Conservation (phyloP, 2,329 filamentous ascomycete genomes). For the Fusarium sp. region DNA sequence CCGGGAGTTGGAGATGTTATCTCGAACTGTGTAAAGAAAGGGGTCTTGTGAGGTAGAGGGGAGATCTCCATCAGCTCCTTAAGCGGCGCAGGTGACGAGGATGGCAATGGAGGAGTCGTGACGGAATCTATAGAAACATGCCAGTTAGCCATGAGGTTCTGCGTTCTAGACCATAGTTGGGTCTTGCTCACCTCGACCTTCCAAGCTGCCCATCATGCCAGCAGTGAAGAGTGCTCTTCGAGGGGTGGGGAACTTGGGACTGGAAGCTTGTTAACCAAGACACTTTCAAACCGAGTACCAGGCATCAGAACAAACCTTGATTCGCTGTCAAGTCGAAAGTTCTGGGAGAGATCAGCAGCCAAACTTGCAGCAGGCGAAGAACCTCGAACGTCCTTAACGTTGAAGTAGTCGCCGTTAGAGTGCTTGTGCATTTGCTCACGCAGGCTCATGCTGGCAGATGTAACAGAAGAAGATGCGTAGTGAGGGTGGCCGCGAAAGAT, state of each 20-base stretch:
- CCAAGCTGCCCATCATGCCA: constrained; percentile 52
- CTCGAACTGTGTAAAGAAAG: constrained; percentile 73
- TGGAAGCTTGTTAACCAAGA: constrained; percentile 42
- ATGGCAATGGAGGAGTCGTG: constrained; percentile 84
- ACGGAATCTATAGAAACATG: constrained; percentile 68
- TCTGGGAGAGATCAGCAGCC: constrained; percentile 94
- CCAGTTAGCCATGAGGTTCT: constrained; percentile 39
- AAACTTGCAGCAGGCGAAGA: constrained; percentile 93
- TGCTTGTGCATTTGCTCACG: constrained; percentile 74
- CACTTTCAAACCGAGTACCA: constrained; percentile 2
- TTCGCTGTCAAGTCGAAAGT: constrained; percentile 89
- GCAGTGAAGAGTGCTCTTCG: constrained; percentile 56
- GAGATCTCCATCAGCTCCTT: constrained; percentile 98
- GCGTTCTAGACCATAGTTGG: background rate
- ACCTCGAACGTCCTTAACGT: constrained; percentile 77
- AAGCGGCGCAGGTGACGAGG: constrained; percentile 81
- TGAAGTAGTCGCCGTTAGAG: constrained; percentile 79
- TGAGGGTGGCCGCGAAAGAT: constrained; percentile 64
- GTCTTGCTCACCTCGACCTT: constrained; percentile 49
- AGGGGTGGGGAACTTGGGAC: constrained; percentile 56
- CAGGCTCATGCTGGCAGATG: constrained; percentile 78
- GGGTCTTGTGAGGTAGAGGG: constrained; percentile 86
- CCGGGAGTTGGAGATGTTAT: constrained; percentile 78
- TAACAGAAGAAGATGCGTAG: constrained; percentile 64
- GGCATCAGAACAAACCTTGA: constrained; percentile 73